Percentiles rank a stretch among this genome's conserved stretches.
These are phyloP conservation scores for Xylariaceae sp. DNA, from an alignment of 2,329 filamentous ascomycete species.

Conservation along the genomic window DNA sequence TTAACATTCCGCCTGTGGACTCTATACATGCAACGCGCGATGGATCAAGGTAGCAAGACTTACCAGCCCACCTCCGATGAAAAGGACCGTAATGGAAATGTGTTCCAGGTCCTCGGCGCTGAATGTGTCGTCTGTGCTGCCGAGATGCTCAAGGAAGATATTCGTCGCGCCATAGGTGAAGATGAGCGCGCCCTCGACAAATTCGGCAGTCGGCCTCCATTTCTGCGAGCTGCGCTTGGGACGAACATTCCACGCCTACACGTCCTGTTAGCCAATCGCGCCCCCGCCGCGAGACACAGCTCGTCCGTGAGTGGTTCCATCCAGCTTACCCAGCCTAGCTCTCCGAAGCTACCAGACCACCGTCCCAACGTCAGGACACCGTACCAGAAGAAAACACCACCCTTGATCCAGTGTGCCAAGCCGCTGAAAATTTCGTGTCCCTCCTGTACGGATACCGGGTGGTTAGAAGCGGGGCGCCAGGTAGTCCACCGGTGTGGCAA, in stretches of 20 bases:
- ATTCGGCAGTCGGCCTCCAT: constrained; percentile 78
- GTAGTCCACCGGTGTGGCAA: constrained; percentile 15
- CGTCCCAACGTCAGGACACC: constrained; percentile 81
- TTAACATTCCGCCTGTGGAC: constrained; percentile 8
- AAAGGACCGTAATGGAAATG: constrained; percentile 85
- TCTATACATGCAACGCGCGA: not conserved
- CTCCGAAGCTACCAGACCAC: constrained; percentile 85
- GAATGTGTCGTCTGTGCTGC: constrained; percentile 66
- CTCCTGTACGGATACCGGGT: constrained; percentile 51
- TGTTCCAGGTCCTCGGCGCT: constrained; percentile 81
- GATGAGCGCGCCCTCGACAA: constrained; percentile 83
- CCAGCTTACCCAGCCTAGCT: constrained; percentile 72
- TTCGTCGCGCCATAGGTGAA: constrained; percentile 86
- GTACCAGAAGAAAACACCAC: constrained; percentile 91
- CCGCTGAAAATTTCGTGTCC: constrained; percentile 70
- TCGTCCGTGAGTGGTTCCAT: too few species aligned
- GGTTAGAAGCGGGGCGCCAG: constrained; percentile 5
- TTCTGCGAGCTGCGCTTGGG: constrained; percentile 52
- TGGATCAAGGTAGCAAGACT: constrained; percentile 30
- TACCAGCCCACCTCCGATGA: constrained; percentile 86
- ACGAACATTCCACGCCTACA: constrained; percentile 77
- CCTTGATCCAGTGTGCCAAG: constrained; percentile 90
- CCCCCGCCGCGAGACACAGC: too few species aligned
- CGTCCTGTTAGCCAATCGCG: constrained; percentile 16
- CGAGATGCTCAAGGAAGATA: constrained; percentile 86